Evolutionary conservation across 257 asterid genomes (phyloP).

Genomic region (Thymus mandschuricus): DNA sequence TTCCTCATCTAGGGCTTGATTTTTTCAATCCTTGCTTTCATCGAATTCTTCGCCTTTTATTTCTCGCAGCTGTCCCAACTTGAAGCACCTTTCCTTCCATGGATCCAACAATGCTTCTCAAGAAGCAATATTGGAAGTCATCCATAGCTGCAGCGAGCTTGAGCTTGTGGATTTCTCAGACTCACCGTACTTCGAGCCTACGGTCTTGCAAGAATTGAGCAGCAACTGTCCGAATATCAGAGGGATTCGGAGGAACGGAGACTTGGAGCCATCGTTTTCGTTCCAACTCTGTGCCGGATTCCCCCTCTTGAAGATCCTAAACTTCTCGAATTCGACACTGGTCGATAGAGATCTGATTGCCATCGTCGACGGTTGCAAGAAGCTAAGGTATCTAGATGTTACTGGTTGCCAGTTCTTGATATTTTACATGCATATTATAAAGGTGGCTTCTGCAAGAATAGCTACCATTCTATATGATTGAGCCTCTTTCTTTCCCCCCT

Average conservation of each 20-base stretch:
- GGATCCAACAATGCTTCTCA: conserved; percentile 50
- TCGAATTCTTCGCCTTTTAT: background rate
- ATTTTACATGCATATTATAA: conserved; percentile 49
- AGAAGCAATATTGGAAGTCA: conserved; percentile 40
- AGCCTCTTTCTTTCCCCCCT: background rate
- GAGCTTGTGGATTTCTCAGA: conserved; percentile 60
- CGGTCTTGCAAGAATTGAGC: conserved; percentile 38
- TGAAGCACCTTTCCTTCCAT: conserved; percentile 56
- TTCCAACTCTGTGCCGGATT: conserved; percentile 30
- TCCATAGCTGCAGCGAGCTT: conserved; percentile 44
- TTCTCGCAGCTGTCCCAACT: conserved; percentile 47
- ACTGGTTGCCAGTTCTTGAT: conserved; percentile 41
- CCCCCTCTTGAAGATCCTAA: conserved; percentile 44
- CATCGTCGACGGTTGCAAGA: conserved; percentile 34
- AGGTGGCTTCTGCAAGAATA: conserved; percentile 38
- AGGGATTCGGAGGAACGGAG: conserved; percentile 49
- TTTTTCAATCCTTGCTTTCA: background rate
- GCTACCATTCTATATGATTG: conserved; percentile 48
- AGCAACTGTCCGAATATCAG: conserved; percentile 43
- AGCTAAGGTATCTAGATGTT: conserved; percentile 49
- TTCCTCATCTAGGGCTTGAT: background rate
- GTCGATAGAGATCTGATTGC: conserved; percentile 45
- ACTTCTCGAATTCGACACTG: conserved; percentile 43
- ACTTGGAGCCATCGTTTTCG: conserved; percentile 27
- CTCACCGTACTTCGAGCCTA: conserved; percentile 44